These are phyloP conservation scores for Pyrenophora seminiperda DNA, from an alignment of 2,329 filamentous ascomycete species.

Conservation along the genomic window DNA sequence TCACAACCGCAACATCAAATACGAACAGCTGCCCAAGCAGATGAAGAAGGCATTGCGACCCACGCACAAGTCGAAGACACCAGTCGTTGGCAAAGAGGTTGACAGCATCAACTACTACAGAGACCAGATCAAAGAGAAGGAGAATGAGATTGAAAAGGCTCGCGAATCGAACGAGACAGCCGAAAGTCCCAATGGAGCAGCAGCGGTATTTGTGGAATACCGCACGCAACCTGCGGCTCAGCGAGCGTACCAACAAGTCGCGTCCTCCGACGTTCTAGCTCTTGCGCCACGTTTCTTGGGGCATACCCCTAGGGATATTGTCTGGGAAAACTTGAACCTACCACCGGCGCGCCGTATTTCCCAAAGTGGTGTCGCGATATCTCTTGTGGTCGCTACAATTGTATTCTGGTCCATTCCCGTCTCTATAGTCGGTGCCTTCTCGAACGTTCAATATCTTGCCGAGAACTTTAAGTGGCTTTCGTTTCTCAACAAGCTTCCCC, in stretches of 20 bases:
- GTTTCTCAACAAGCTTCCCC: conserved; percentile 76
- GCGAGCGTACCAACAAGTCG: conserved; percentile 71
- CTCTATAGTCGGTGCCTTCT: conserved; percentile 80
- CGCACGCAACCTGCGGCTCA: conserved; percentile 81
- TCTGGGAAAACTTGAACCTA: conserved; percentile 85
- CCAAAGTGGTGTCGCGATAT: conserved; percentile 72
- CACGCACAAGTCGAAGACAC: conserved; percentile 43
- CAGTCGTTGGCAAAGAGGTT: conserved; percentile 79
- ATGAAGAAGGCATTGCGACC: conserved; percentile 66
- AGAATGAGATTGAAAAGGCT: conserved; percentile 70
- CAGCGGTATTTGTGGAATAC: conserved; percentile 92
- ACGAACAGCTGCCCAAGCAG: conserved; percentile 58
- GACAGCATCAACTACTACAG: conserved; percentile 94
- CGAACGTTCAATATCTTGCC: conserved; percentile 76
- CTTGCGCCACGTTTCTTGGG: conserved; percentile 88
- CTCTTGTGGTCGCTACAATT: conserved; percentile 76
- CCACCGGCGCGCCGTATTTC: conserved; percentile 81
- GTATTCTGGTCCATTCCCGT: conserved; percentile 85
- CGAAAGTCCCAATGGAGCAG: conserved; percentile 62
- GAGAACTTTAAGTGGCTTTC: conserved; percentile 68
- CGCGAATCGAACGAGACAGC: conserved; percentile 70
- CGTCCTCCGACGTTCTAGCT: conserved; percentile 60
- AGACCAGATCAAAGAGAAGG: conserved; percentile 74
- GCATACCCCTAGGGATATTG: conserved; percentile 77
- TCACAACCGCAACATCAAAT: conserved; percentile 52